Percentiles rank a stretch among this genome's conserved stretches.
Evolutionary conservation across 345 rosid species (phyloP).

Genomic region (Moringa oleifera): DNA sequence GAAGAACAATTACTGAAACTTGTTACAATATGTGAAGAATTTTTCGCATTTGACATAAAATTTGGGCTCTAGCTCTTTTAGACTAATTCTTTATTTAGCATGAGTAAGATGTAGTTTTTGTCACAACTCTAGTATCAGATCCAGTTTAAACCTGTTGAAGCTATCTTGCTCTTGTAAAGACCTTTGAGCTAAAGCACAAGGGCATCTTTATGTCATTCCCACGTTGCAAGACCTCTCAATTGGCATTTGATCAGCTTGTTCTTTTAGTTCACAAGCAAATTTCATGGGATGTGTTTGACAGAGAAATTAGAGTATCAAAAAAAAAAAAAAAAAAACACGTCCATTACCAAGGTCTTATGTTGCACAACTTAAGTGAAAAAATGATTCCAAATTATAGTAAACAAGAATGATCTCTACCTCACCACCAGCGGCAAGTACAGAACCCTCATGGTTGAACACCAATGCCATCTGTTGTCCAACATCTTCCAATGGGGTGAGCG

Average conservation of each 20-base stretch:
- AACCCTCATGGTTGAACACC: conserved; percentile 60
- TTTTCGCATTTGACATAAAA: too few relatives aligned
- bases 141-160: neutral
- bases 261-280: conserved; percentile 3
- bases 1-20: too few relatives aligned
- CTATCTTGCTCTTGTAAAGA: neutral
- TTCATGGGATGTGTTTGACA: neutral
- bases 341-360: neutral
- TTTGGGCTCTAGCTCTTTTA: too few relatives aligned
- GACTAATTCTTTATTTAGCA: neutral
- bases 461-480: conserved; percentile 76
- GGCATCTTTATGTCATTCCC: neutral
- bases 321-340: neutral
- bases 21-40: too few relatives aligned
- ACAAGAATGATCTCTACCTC: conserved; percentile 49
- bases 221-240: neutral
- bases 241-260: neutral
- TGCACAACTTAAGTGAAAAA: conserved; percentile 1
- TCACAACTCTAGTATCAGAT: too few relatives aligned
- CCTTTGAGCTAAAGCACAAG: neutral
- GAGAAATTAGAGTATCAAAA: neutral
- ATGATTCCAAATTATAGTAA: neutral
- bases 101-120: neutral
- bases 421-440: conserved; percentile 69
- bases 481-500: conserved; percentile 43